These are phyloP conservation scores for Pleurotus pulmonarius DNA, from an alignment of 768 basidiomycete genomes.

Conservation along the genomic window DNA sequence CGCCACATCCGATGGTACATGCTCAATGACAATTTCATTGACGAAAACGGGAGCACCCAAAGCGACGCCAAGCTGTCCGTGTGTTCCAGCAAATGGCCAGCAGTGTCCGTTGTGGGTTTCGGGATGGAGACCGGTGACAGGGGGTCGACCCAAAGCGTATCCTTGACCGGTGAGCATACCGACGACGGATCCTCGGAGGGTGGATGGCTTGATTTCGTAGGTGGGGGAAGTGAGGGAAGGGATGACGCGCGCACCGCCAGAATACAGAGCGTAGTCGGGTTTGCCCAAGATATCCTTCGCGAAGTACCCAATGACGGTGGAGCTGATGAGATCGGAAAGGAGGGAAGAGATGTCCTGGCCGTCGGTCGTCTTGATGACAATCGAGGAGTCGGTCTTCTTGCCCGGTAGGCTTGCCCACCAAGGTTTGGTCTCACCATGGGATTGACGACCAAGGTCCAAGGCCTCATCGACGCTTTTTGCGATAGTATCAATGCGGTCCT, in stretches of 20 bases:
- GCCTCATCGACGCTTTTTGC: conserved; percentile 71
- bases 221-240: conserved; percentile 83
- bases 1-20: conserved; percentile 79
- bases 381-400: conserved; percentile 31
- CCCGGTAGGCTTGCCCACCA: conserved; percentile 72
- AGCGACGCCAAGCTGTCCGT: conserved; percentile 80
- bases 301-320: conserved; percentile 61
- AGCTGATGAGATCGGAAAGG: conserved; percentile 73
- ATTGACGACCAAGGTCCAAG: conserved; percentile 57
- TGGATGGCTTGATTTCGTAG: conserved; percentile 57
- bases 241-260: conserved; percentile 76
- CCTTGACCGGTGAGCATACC: conserved; percentile 60
- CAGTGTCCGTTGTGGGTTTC: conserved; percentile 82
- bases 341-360: conserved; percentile 69
- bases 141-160: conserved; percentile 69
- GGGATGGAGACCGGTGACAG: conserved; percentile 84
- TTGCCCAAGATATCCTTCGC: conserved; percentile 77
- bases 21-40: conserved; percentile 82
- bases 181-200: conserved; percentile 43
- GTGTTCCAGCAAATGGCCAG: conserved; percentile 83
- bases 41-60: conserved; percentile 74
- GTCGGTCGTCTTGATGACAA: conserved; percentile 70
- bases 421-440: conserved; percentile 33
- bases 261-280: conserved; percentile 83
- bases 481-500: conserved; percentile 57